Percentiles rank a stretch among this genome's conserved stretches.
Conservation (phyloP, 495 filamentous ascomycete genomes). For the Immersiella caudata region DNA sequence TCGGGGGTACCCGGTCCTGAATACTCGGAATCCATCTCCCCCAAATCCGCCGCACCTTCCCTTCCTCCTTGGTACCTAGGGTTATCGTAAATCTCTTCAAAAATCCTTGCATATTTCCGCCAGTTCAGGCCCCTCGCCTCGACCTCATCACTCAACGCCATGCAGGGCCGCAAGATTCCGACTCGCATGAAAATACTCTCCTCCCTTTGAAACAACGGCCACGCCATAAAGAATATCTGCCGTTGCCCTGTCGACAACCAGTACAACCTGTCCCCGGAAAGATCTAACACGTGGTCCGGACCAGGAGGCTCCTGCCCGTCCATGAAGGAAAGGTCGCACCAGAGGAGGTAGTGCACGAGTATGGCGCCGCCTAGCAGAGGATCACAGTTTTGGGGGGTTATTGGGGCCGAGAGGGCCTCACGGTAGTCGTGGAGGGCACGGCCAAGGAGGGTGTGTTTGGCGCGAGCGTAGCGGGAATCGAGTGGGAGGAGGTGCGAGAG, state of each 20-base stretch:
- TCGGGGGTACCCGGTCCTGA: background rate
- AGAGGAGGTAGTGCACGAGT: conserved; percentile 34
- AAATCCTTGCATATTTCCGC: background rate
- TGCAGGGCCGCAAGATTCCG: conserved; percentile 25
- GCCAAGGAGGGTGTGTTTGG: conserved; percentile 25
- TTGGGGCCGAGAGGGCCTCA: conserved; percentile 22
- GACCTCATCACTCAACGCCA: conserved; percentile 27
- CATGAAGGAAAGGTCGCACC: conserved; percentile 31
- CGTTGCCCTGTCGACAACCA: conserved; percentile 30
- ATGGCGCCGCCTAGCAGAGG: conserved; percentile 38
- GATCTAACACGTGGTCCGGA: conserved; percentile 16
- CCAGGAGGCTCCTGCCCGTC: conserved; percentile 5
- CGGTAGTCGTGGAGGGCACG: conserved; percentile 30
- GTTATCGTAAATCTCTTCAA: conserved; percentile 29
- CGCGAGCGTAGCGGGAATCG: conserved; percentile 24
- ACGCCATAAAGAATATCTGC: conserved; percentile 36
- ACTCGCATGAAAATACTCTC: conserved; percentile 22
- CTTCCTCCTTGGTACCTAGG: conserved; percentile 19
- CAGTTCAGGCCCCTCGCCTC: conserved; percentile 25
- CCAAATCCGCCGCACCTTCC: background rate
- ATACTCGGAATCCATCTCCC: background rate
- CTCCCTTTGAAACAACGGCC: conserved; percentile 24
- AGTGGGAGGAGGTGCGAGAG: conserved; percentile 24
- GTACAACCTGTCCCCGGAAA: conserved; percentile 29
- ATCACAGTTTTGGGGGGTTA: conserved; percentile 43